Conservation (phyloP, 345 rosid species). For the Syzygium jambos region DNA sequence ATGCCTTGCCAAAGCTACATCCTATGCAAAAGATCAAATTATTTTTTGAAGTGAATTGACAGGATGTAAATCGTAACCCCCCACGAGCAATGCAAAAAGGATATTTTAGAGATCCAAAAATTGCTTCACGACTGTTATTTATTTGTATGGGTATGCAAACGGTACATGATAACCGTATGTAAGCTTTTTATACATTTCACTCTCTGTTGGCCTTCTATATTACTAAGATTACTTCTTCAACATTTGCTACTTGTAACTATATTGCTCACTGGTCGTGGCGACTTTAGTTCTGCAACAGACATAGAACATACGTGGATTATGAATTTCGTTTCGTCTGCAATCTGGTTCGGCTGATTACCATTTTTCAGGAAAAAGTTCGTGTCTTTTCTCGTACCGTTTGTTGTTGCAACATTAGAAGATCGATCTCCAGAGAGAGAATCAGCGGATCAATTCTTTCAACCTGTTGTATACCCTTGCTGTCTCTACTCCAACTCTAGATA, state of each 20-base stretch:
- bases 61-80: background rate
- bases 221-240: background rate
- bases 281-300: background rate
- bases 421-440: background rate
- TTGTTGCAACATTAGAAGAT: background rate
- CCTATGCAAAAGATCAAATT: background rate
- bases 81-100: background rate
- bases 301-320: background rate
- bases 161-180: background rate
- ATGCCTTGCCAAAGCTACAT: background rate
- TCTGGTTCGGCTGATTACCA: background rate
- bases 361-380: background rate
- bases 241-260: background rate
- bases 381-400: background rate
- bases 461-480: conserved; percentile 27
- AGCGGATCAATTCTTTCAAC: conserved; percentile 20
- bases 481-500: conserved; percentile 42
- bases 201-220: background rate
- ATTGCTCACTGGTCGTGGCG: background rate
- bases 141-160: background rate
- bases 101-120: background rate
- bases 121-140: background rate
- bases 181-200: background rate
- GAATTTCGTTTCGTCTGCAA: background rate
- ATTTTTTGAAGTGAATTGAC: background rate